Conservation (phyloP, 2,329 filamentous ascomycete genomes). For the Dothidotthia symphoricarpi region DNA sequence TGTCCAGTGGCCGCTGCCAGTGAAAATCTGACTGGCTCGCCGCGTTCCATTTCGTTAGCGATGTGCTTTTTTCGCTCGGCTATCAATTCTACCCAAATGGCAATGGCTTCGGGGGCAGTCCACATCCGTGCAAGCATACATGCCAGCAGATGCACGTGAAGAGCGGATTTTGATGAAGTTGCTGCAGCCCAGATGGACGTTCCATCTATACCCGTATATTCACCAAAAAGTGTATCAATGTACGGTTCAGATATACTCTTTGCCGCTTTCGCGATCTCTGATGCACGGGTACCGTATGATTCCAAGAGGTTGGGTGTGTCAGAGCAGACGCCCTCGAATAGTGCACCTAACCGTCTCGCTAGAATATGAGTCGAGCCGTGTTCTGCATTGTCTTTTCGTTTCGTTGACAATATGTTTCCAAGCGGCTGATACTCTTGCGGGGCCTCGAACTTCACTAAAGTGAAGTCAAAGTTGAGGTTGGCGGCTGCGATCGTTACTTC, state of each 20-base stretch:
- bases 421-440: conserved; percentile 9
- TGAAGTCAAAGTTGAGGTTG: conserved; percentile 18
- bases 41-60: neutral
- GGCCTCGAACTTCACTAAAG: conserved; percentile 14
- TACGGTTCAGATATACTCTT: neutral
- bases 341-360: conserved; percentile 11
- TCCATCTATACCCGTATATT: conserved; percentile 11
- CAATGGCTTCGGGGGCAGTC: conserved; percentile 24
- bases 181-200: conserved; percentile 22
- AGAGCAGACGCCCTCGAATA: conserved; percentile 10
- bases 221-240: conserved; percentile 4
- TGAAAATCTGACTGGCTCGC: neutral
- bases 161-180: conserved; percentile 26
- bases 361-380: conserved; percentile 6
- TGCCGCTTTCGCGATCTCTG: conserved; percentile 6
- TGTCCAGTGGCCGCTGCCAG: conserved; percentile 1
- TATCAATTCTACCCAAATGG: conserved; percentile 40
- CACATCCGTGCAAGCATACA: conserved; percentile 42
- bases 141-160: conserved; percentile 39
- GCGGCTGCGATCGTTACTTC: conserved; percentile 11
- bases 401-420: conserved; percentile 2
- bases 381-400: conserved; percentile 8
- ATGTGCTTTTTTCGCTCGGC: conserved; percentile 10
- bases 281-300: conserved; percentile 12
- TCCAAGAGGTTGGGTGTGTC: conserved; percentile 5